Evolutionary conservation across 1,139 yeast species (phyloP).

Genomic region (Saccharomyces hybrid): DNA sequence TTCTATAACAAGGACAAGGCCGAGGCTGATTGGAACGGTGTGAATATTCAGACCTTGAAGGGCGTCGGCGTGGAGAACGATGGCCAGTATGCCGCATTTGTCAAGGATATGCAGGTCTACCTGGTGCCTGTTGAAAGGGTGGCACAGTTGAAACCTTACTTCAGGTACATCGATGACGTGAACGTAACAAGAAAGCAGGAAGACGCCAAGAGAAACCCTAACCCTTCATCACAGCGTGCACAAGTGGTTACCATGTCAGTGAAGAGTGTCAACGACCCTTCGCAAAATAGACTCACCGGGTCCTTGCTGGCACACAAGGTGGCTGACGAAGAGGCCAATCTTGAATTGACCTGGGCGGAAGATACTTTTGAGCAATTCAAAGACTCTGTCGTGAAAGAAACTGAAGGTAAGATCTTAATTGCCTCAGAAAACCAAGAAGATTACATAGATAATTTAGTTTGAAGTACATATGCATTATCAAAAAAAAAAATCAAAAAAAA

Average conservation of each 20-base stretch:
- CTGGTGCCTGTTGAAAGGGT: conserved; percentile 60
- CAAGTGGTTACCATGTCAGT: conserved; percentile 73
- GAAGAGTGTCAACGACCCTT: conserved; percentile 50
- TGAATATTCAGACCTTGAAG: conserved; percentile 54
- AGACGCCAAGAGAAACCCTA: conserved; percentile 36
- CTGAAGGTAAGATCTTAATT: conserved; percentile 2
- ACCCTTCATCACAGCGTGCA: conserved; percentile 42
- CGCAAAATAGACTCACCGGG: conserved; percentile 63
- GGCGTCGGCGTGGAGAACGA: conserved; percentile 58
- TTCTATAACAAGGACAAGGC: conserved; percentile 64
- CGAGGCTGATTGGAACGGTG: conserved; percentile 46
- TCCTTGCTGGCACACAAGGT: conserved; percentile 66
- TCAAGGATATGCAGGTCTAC: conserved; percentile 46
- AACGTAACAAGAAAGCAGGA: conserved; percentile 32
- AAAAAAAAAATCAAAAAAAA: background rate
- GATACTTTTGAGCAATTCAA: conserved; percentile 25
- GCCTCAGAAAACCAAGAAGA: conserved; percentile 9
- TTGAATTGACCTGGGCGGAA: conserved; percentile 26
- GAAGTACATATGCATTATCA: conserved; percentile 2
- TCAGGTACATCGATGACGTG: conserved; percentile 61
- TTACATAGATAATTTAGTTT: conserved; percentile 19
- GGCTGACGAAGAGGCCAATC: conserved; percentile 67
- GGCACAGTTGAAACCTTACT: conserved; percentile 74
- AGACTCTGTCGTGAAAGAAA: conserved; percentile 23
- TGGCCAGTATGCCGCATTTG: conserved; percentile 49